phyloP scores from a whole-genome alignment of 1,139 yeast species.

The Pichia sp. region DNA sequence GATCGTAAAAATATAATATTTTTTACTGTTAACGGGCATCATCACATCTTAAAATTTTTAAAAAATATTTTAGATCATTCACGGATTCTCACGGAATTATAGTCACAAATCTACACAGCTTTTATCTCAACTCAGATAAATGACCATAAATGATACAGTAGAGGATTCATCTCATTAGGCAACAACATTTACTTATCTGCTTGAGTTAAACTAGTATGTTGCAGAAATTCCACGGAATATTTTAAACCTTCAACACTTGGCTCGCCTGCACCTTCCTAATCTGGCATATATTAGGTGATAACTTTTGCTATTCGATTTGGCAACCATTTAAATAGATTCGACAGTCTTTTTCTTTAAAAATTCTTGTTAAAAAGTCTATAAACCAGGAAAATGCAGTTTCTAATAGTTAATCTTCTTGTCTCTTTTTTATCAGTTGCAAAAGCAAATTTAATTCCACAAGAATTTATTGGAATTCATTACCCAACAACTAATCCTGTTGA shows the following conservation, averaged over 20 bases:
- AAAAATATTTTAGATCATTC: too few species aligned
- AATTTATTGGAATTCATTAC: not conserved
- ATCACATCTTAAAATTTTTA: too few species aligned
- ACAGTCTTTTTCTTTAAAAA: not conserved
- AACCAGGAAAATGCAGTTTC: not conserved
- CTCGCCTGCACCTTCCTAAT: slow-evolving; percentile 3
- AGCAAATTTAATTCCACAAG: slow-evolving; percentile 3
- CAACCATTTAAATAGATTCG: too few species aligned
- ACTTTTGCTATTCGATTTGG: not conserved
- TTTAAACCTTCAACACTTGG: not conserved
- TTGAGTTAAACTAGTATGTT: not conserved
- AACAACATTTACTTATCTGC: not conserved
- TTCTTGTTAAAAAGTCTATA: not conserved
- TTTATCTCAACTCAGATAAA: too few species aligned
- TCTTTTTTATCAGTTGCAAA: not conserved
- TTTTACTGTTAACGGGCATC: not conserved
- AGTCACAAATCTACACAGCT: too few species aligned
- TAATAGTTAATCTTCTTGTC: not conserved
- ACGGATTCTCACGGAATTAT: not conserved
- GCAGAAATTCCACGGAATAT: not conserved
- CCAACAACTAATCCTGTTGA: not conserved
- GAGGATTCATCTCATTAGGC: not conserved
- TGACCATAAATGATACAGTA: too few species aligned
- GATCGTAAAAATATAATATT: not conserved
- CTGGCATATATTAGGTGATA: not conserved